Evolutionary conservation across 352 stramenopile species (phyloP).

Genomic region (Thalassiosira sp.): DNA sequence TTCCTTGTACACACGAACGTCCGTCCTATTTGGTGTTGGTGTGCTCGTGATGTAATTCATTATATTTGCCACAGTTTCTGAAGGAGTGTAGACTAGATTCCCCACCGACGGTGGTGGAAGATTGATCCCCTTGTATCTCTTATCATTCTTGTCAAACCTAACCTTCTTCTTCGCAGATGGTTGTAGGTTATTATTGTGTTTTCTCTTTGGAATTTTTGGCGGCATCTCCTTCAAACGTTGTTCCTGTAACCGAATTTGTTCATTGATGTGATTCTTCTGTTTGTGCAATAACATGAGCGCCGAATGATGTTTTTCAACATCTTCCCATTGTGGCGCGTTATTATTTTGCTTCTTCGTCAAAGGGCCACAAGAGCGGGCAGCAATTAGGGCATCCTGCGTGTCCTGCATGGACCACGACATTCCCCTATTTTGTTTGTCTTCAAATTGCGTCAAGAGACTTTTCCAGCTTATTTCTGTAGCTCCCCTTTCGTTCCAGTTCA

Average conservation of each 20-base stretch:
- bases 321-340: neutral
- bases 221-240: conserved; percentile 3
- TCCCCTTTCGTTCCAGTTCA: conserved; percentile 6
- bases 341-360: neutral
- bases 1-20: conserved; percentile 16
- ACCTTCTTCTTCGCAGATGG: no score
- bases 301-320: neutral
- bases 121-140: conserved; percentile 2
- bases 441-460: neutral
- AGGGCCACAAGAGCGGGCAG: neutral
- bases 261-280: conserved; percentile 4
- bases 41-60: neutral
- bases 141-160: conserved; percentile 9
- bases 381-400: neutral
- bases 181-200: neutral
- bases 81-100: conserved; percentile 11
- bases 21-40: neutral
- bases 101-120: conserved; percentile 4
- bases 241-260: conserved; percentile 4
- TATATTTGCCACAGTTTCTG: conserved; percentile 3
- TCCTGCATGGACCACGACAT: conserved; percentile 4
- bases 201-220: neutral
- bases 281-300: conserved; percentile 4
- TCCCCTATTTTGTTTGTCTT: conserved; percentile 5
- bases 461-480: neutral